phyloP scores from a whole-genome alignment of 768 basidiomycete species.

The Pholiota conissans region DNA sequence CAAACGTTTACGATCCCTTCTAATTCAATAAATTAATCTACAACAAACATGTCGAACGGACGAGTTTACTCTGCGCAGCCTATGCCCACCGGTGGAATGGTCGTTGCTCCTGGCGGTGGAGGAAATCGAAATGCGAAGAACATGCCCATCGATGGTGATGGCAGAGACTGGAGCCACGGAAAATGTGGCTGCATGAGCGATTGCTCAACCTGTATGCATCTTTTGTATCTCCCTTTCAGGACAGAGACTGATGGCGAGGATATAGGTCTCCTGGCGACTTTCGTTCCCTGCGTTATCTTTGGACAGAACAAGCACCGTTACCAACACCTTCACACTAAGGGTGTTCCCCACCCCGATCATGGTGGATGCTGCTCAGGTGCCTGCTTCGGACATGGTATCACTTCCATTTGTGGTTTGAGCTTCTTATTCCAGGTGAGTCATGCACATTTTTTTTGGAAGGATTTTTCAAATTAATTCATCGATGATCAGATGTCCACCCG shows the following conservation, averaged over 20 bases:
- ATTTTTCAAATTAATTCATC: background rate
- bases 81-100: slow-evolving; percentile 21
- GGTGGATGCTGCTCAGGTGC: slow-evolving; percentile 33
- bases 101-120: slow-evolving; percentile 24
- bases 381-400: slow-evolving; percentile 34
- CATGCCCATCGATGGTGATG: slow-evolving; percentile 29
- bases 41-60: slow-evolving; percentile 13
- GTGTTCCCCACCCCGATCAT: slow-evolving; percentile 35
- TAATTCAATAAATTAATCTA: background rate
- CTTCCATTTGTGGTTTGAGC: slow-evolving; percentile 28
- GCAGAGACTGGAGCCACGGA: slow-evolving; percentile 38
- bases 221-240: background rate
- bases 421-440: slow-evolving; percentile 39
- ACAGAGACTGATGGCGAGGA: background rate
- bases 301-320: slow-evolving; percentile 39
- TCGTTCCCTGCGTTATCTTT: slow-evolving; percentile 42
- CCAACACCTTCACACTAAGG: slow-evolving; percentile 34
- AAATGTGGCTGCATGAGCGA: slow-evolving; percentile 31
- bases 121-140: slow-evolving; percentile 37
- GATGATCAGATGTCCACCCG: slow-evolving; percentile 33
- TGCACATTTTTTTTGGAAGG: background rate
- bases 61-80: slow-evolving; percentile 20
- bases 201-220: slow-evolving; percentile 30
- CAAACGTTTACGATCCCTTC: background rate
- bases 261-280: slow-evolving; percentile 35